A percentile compares a stretch with the other conserved stretches of the same genome.
These are phyloP conservation scores for Alternaria atra DNA, from an alignment of 2,329 filamentous ascomycete species.

Conservation along the genomic window DNA sequence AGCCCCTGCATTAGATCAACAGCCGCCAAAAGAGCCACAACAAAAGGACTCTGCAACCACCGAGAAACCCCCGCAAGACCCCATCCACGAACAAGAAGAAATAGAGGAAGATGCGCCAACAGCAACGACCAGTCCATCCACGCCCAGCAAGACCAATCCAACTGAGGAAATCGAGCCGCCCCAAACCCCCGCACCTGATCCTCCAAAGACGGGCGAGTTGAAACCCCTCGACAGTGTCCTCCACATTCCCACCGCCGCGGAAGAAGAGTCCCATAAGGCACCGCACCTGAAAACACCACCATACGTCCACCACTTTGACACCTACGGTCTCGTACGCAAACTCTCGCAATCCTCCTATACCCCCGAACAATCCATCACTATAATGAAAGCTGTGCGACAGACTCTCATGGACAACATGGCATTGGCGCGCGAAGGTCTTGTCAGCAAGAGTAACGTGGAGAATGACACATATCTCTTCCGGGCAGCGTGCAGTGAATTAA, in stretches of 20 bases:
- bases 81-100: constrained; percentile 32
- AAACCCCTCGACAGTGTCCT: constrained; percentile 54
- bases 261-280: constrained; percentile 59
- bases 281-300: constrained; percentile 77
- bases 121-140: constrained; percentile 24
- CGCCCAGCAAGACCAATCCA: constrained; percentile 21
- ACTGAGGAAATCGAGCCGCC: constrained; percentile 22
- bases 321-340: constrained; percentile 84
- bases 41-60: constrained; percentile 5
- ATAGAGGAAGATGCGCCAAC: constrained; percentile 36
- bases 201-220: constrained; percentile 34
- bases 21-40: constrained; percentile 13
- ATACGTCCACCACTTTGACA: constrained; percentile 97
- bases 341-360: constrained; percentile 77
- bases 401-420: constrained; percentile 82
- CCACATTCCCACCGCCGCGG: constrained; percentile 51
- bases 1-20: constrained; percentile 44
- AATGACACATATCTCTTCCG: constrained; percentile 95
- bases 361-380: constrained; percentile 76
- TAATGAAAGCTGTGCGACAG: constrained; percentile 90
- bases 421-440: constrained; percentile 78
- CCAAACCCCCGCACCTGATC: constrained; percentile 25
- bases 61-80: constrained; percentile 17
- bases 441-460: constrained; percentile 91
- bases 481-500: constrained; percentile 90